These are phyloP conservation scores for Sideroxylon spinosum DNA, from an alignment of 179 eudicot species.

Conservation along the genomic window DNA sequence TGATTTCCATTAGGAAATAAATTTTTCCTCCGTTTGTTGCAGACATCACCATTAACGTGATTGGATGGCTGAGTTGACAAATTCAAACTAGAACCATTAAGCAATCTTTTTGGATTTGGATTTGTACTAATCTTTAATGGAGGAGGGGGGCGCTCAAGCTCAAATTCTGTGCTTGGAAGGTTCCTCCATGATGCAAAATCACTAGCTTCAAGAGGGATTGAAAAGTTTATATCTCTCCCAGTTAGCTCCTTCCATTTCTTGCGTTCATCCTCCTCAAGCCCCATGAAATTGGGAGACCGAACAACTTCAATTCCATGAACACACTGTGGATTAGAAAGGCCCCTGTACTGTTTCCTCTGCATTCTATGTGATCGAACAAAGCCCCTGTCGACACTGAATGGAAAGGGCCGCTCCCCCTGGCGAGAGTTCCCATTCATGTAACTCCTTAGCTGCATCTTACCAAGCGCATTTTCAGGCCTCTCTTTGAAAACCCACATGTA, in stretches of 20 bases:
- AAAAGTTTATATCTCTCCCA: constrained; percentile 57
- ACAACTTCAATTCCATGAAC: constrained; percentile 32
- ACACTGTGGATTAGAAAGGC: constrained; percentile 76
- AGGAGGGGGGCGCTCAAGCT: constrained; percentile 44
- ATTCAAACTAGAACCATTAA: constrained; percentile 43
- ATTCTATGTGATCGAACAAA: too few species aligned
- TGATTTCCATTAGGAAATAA: constrained; percentile 29
- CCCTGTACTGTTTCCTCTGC: constrained; percentile 72
- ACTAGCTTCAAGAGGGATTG: constrained; percentile 61
- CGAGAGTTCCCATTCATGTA: constrained; percentile 72
- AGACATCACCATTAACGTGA: constrained; percentile 31
- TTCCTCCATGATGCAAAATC: constrained; percentile 82
- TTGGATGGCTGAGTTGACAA: constrained; percentile 36
- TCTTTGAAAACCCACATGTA: constrained; percentile 78
- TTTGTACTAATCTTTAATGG: constrained; percentile 31
- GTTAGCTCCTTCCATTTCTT: constrained; percentile 79
- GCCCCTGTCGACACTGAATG: too few species aligned
- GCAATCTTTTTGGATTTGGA: constrained; percentile 35
- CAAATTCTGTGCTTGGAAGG: constrained; percentile 65
- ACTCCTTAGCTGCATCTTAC: constrained; percentile 72
- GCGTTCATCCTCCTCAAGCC: constrained; percentile 56
- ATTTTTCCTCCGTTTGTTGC: constrained; percentile 49
- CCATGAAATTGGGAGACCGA: constrained; percentile 47
- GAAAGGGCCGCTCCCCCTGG: constrained; percentile 56
- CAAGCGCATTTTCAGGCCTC: constrained; percentile 59